Conservation (phyloP, 768 basidiomycete species). For the Lyophyllum semitale region DNA sequence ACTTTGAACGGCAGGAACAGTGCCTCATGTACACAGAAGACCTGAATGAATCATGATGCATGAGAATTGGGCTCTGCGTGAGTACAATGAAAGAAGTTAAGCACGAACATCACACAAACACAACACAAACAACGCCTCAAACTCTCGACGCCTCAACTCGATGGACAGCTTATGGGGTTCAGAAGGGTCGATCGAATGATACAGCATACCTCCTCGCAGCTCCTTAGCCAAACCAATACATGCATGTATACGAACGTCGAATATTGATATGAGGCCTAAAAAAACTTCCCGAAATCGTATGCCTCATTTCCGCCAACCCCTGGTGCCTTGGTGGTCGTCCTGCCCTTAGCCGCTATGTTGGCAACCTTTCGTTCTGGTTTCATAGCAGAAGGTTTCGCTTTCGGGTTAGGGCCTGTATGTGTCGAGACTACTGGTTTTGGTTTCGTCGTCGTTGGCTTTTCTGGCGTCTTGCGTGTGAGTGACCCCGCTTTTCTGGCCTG, state of each 20-base stretch:
- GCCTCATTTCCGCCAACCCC: slow-evolving; percentile 32
- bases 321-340: slow-evolving; percentile 17
- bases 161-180: too few species aligned
- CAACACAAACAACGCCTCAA: too few species aligned
- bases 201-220: neutral
- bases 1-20: too few species aligned
- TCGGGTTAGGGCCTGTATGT: slow-evolving; percentile 15
- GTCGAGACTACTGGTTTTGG: slow-evolving; percentile 28
- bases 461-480: slow-evolving; percentile 7
- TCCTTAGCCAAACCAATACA: neutral
- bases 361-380: slow-evolving; percentile 30
- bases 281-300: slow-evolving; percentile 59
- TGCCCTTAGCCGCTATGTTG: slow-evolving; percentile 28
- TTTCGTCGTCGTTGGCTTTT: slow-evolving; percentile 15
- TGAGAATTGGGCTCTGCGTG: too few species aligned
- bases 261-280: slow-evolving; percentile 23
- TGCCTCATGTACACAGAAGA: neutral
- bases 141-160: too few species aligned
- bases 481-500: slow-evolving; percentile 16
- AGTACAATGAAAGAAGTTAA: too few species aligned
- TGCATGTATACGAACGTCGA: neutral
- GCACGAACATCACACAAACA: too few species aligned
- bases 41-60: neutral
- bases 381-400: slow-evolving; percentile 17
- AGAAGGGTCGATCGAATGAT: too few species aligned